A percentile compares a stretch with the other conserved stretches of the same genome.
Conservation (phyloP, 1,284 basidiomycete genomes). For the Ganoderma boninense region DNA sequence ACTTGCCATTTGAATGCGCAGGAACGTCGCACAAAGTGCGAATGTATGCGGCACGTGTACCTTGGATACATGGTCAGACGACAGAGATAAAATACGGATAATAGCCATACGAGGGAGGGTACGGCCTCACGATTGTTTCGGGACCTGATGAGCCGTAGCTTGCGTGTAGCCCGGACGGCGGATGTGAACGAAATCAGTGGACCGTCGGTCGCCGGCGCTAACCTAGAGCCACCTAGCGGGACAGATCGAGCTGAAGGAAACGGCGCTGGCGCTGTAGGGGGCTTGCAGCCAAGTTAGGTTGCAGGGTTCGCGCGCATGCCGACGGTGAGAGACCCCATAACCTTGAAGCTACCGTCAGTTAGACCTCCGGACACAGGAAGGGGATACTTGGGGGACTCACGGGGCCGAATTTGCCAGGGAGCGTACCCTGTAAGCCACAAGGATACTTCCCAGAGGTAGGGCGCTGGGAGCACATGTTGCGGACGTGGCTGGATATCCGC, state of each 20-base stretch:
- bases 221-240: conserved; percentile 5
- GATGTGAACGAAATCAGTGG: neutral
- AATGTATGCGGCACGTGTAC: neutral
- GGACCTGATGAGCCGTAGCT: neutral
- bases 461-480: conserved; percentile 11
- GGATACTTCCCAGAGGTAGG: conserved; percentile 13
- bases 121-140: too few relatives aligned
- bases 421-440: conserved; percentile 13
- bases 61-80: neutral
- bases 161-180: neutral
- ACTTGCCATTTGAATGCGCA: neutral
- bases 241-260: conserved; percentile 10
- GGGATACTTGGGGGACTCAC: conserved; percentile 23
- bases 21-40: conserved; percentile 4
- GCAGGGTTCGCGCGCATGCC: conserved; percentile 24
- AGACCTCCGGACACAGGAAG: conserved; percentile 6
- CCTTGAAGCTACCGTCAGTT: conserved; percentile 21
- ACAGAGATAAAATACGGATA: neutral
- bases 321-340: conserved; percentile 28
- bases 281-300: conserved; percentile 15
- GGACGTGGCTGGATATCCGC: conserved; percentile 17
- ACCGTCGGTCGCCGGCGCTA: conserved; percentile 1
- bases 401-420: conserved; percentile 11
- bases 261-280: conserved; percentile 15
- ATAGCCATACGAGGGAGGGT: neutral